These are phyloP conservation scores for Penicillium cinerascens DNA, from an alignment of 495 filamentous ascomycete genomes.

Conservation along the genomic window DNA sequence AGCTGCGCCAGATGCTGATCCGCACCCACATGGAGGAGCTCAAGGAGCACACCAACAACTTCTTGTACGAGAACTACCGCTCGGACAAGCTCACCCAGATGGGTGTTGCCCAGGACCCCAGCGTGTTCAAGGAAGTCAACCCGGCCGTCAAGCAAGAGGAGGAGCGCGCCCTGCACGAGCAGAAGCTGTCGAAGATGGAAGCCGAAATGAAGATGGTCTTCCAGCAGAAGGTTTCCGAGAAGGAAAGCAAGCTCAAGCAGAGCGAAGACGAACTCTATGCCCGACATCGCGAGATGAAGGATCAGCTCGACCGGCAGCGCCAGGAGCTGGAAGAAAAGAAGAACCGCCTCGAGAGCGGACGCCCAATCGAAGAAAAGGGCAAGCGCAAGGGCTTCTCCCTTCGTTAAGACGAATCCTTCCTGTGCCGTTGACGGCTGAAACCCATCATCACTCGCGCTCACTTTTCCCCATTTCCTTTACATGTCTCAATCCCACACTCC, in stretches of 20 bases:
- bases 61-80: constrained; percentile 97
- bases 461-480: constrained; percentile 27
- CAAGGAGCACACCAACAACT: constrained; percentile 99
- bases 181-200: constrained; percentile 99
- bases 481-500: constrained; percentile 34
- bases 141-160: constrained; percentile 99
- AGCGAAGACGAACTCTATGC: constrained; percentile 98
- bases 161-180: constrained; percentile 94
- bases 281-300: constrained; percentile 98
- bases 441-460: constrained; percentile 27
- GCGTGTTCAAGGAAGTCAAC: constrained; percentile 99
- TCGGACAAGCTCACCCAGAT: constrained; percentile 97
- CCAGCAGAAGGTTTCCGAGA: constrained; percentile 99
- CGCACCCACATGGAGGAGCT: constrained; percentile 99
- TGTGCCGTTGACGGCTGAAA: constrained; percentile 29
- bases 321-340: constrained; percentile 98
- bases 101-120: constrained; percentile 97
- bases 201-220: constrained; percentile 99
- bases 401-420: constrained; percentile 54
- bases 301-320: constrained; percentile 93
- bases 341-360: constrained; percentile 81
- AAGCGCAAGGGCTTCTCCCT: constrained; percentile 98
- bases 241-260: constrained; percentile 98
- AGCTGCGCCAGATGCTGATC: constrained; percentile 99
- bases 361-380: constrained; percentile 90